These are phyloP conservation scores for Penicillium olsonii DNA, from an alignment of 2,329 filamentous ascomycete genomes.

Conservation along the genomic window DNA sequence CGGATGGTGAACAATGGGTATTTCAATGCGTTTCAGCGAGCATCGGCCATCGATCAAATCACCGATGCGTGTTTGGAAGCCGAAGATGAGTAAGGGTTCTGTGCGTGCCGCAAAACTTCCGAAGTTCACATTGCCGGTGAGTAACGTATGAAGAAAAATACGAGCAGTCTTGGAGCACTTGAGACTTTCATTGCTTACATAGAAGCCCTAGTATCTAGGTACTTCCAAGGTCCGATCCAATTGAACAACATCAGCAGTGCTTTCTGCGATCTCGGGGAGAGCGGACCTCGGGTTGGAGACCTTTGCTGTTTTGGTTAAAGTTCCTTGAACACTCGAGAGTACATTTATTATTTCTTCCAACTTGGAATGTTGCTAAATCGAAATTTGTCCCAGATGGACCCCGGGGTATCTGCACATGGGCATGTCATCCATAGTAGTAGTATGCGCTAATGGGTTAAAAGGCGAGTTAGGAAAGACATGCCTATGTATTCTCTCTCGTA, in stretches of 20 bases:
- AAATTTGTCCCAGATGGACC: too few relatives aligned
- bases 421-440: too few relatives aligned
- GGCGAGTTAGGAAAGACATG: not conserved
- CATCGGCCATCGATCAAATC: conserved; percentile 7
- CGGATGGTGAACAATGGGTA: conserved; percentile 4
- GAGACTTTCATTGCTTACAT: too few relatives aligned
- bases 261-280: too few relatives aligned
- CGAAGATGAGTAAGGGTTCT: not conserved
- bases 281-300: too few relatives aligned
- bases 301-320: too few relatives aligned
- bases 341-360: not conserved
- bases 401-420: too few relatives aligned
- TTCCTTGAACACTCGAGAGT: not conserved
- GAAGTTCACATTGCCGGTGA: too few relatives aligned
- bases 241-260: not conserved
- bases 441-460: not conserved
- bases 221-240: not conserved
- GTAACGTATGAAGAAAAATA: too few relatives aligned
- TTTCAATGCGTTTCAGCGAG: conserved; percentile 1
- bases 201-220: not conserved
- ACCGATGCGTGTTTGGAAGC: not conserved
- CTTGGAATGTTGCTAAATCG: too few relatives aligned
- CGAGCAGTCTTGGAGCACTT: too few relatives aligned
- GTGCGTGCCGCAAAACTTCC: not conserved
- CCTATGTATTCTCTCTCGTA: conserved; percentile 5